Base-by-base conservation (phyloP, 257 asterid genomes). In the Asclepias syriaca region DNA sequence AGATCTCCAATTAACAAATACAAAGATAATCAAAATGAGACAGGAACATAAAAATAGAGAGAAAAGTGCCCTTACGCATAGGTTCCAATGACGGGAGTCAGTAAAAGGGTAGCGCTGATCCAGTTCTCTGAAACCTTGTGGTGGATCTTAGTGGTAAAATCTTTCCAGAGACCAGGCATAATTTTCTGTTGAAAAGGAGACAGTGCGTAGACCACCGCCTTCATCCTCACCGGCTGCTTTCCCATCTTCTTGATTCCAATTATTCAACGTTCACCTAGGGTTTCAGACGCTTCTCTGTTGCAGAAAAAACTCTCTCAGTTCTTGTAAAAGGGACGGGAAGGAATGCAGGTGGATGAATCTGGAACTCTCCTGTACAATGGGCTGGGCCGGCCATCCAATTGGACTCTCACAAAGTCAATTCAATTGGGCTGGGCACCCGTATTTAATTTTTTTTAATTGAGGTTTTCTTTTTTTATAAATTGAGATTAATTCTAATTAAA, bases 91-190 rank as follows among this genome's bases (percentile, higher is more conserved):
- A 93, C 84, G 68, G 98, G 98, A n/a, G 72, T 73, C 72, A 93
- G 77, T 49, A 89, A 71, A 75, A 91, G 97, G 45, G 95, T 79
- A 72, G 97, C 84, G 81, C 88, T 85, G 87, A 89, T 69, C 98
- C 96, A 93, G 75, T 85, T 91, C 53, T 88, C 96, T 49, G 91
- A 71, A 77, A 89, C 72, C 82, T 93, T 93, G 87, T 93, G 98
- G 74, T 86, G 78, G 87, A 88, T 82, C 83, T 93, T 93, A n/a
- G 84, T 80, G 8, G 96, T 78, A 5, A 93, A 74, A 73, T 88
- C 96, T 70, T 91, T 93, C 96, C 92, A 91, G 64, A 93, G 90
- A 16, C 98, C 98, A 0, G 96, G 79, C 98, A 93, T 91, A 70
- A 91, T 86, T 84, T 93, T 87, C 85, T 91, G 97, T 82, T 91